Evolutionary conservation across 2,329 filamentous ascomycete species (phyloP), one percentile per base, ranked within the genome.

Genomic region (Orbilia javanica): DNA sequence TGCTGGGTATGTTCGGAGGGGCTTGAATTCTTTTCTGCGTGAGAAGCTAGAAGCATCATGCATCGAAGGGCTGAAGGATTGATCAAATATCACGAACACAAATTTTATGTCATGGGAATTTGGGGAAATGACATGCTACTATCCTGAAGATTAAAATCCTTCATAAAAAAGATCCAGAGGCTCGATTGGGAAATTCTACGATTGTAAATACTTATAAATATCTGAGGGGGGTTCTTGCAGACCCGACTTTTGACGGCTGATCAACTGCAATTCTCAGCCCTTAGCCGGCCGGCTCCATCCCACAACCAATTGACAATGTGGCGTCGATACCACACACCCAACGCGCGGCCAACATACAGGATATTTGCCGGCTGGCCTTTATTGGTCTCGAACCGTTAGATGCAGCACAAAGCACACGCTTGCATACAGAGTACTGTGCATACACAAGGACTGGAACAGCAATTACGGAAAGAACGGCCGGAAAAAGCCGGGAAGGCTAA

Each of bases 301-400:
- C 22, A 22, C 42, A 29, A n/a, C n/a, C n/a, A n/a, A 22, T 29
- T n/a, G 3, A 31, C 13, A n/a, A 20, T 34, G 52, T 36, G 52
- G 50, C 50, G 48, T 29, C 25, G 4, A 29, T 53, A 53, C 50
- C 27, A 53, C 50, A 53, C 50, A 34, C 25, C 15, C 50, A 53
- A 53, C 50, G 50, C 50, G 50, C 50, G 50, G 50, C 50, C 50
- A 18, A 15, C 15, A n/a, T 18, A 44, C 15, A 34, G 50, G 25
- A 31, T 31, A 31, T 50, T 25, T 25, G 1, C 20, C 18, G 13
- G 3, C 4, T 15, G n/a, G n/a, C n/a, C n/a, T n/a, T n/a, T n/a
- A n/a, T n/a, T n/a, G n/a, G n/a, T n/a, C n/a, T n/a, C n/a, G n/a
- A n/a, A n/a, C n/a, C n/a, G n/a, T n/a, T n/a, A n/a, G n/a, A n/a